Evolutionary conservation across 2,329 filamentous ascomycete genomes (phyloP).

Genomic region (Amauroascus niger): DNA sequence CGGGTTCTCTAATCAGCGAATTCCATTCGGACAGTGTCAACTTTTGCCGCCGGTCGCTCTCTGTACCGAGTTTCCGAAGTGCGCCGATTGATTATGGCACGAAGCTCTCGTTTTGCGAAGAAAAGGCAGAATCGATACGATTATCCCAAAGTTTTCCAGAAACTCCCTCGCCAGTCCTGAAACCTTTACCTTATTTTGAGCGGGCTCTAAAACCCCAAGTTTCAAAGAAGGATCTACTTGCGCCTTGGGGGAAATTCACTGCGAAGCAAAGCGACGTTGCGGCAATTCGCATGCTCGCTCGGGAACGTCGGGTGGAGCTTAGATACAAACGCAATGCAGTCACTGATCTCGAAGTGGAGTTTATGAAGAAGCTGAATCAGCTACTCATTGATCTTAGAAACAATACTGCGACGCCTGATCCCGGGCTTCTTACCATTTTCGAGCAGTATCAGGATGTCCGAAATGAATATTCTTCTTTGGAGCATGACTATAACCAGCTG

Average conservation of each 20-base stretch:
- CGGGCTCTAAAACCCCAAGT: not conserved
- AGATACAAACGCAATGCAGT: constrained; percentile 24
- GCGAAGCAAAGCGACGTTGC: constrained; percentile 13
- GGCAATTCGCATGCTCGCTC: constrained; percentile 18
- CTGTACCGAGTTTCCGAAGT: not conserved
- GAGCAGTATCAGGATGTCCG: constrained; percentile 19
- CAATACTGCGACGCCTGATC: constrained; percentile 6
- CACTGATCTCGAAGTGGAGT: constrained; percentile 15
- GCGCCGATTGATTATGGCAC: not conserved
- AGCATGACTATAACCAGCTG: constrained; percentile 21
- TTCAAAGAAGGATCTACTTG: not conserved
- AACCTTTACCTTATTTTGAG: not conserved
- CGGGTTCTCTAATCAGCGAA: constrained; percentile 6
- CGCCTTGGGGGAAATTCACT: not conserved
- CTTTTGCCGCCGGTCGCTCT: not conserved
- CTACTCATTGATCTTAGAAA: constrained; percentile 14
- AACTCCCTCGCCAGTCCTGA: not conserved
- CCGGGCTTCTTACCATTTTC: constrained; percentile 12
- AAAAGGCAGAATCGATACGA: not conserved
- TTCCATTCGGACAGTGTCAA: not conserved
- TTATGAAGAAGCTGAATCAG: constrained; percentile 22
- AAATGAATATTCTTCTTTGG: constrained; percentile 21
- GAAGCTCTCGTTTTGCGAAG: not conserved
- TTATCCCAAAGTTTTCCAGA: not conserved
- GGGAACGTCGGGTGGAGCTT: constrained; percentile 20